Evolutionary conservation across 306 rosid genomes (phyloP).

Genomic region (Cicer arietinum): DNA sequence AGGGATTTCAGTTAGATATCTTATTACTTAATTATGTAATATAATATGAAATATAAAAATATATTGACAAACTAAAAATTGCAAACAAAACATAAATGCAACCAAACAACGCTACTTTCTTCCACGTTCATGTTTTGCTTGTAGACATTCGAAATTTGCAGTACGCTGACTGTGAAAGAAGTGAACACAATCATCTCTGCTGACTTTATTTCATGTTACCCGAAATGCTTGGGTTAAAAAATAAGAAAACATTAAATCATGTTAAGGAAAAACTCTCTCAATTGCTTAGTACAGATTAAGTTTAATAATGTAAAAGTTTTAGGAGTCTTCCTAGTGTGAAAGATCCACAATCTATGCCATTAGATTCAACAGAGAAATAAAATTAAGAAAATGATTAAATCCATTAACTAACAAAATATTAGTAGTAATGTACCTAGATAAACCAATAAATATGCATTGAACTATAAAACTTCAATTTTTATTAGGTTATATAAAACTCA

Average conservation of each 20-base stretch:
- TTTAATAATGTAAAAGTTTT: background rate
- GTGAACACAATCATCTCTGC: no score
- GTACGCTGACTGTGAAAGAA: no score
- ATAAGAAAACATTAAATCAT: constrained; percentile 21
- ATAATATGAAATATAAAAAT: constrained; percentile 55
- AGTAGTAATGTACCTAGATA: constrained; percentile 17
- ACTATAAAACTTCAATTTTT: constrained; percentile 29
- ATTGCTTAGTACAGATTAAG: background rate
- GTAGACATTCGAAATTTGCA: constrained; percentile 76
- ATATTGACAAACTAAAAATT: constrained; percentile 39
- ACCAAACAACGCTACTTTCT: constrained; percentile 43
- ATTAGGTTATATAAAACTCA: background rate
- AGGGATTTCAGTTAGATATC: constrained; percentile 73
- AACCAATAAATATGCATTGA: constrained; percentile 24
- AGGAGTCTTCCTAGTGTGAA: constrained; percentile 54
- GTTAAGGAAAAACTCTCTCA: constrained; percentile 11
- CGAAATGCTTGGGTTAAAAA: constrained; percentile 35
- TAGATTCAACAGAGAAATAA: constrained; percentile 30
- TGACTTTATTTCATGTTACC: constrained; percentile 47
- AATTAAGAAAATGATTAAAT: constrained; percentile 24
- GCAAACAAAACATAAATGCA: constrained; percentile 36
- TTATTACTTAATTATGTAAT: constrained; percentile 71
- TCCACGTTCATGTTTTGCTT: constrained; percentile 70
- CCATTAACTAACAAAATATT: background rate
- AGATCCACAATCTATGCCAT: constrained; percentile 80